These are phyloP conservation scores for Xylariales sp. DNA, from an alignment of 2,329 filamentous ascomycete species.

Conservation along the genomic window DNA sequence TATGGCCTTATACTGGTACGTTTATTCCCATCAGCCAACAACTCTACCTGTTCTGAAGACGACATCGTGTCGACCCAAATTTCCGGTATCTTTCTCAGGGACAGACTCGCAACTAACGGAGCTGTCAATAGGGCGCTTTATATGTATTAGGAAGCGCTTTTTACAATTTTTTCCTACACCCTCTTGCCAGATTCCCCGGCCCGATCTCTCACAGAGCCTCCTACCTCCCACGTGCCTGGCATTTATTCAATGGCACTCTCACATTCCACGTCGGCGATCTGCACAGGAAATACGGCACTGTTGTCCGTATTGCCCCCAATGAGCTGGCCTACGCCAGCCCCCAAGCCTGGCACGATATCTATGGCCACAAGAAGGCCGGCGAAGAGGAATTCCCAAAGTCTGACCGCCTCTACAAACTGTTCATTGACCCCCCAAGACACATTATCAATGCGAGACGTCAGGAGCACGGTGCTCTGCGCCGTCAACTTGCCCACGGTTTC, in stretches of 20 bases:
- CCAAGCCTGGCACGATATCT: constrained; percentile 56
- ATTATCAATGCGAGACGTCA: constrained; percentile 50
- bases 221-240: constrained; percentile 42
- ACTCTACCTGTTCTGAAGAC: not conserved
- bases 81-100: not conserved
- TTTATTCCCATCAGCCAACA: constrained; percentile 14
- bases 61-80: too few species aligned
- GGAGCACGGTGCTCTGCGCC: constrained; percentile 51
- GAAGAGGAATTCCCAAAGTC: constrained; percentile 50
- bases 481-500: constrained; percentile 56
- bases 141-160: constrained; percentile 40
- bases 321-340: constrained; percentile 56
- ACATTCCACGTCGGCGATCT: constrained; percentile 45
- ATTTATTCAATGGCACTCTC: constrained; percentile 43
- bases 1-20: constrained; percentile 33
- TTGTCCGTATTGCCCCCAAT: constrained; percentile 56
- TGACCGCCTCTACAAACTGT: constrained; percentile 45
- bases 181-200: constrained; percentile 45
- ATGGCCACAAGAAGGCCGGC: constrained; percentile 51
- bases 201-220: constrained; percentile 46
- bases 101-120: constrained; percentile 26
- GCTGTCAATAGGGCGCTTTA: constrained; percentile 33
- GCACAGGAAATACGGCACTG: constrained; percentile 54
- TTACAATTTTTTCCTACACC: constrained; percentile 48
- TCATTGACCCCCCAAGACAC: constrained; percentile 44